Percentiles rank a stretch among this genome's conserved stretches.
These are phyloP conservation scores for Pachyrhizus erosus DNA, from an alignment of 306 rosid genomes.

Conservation along the genomic window DNA sequence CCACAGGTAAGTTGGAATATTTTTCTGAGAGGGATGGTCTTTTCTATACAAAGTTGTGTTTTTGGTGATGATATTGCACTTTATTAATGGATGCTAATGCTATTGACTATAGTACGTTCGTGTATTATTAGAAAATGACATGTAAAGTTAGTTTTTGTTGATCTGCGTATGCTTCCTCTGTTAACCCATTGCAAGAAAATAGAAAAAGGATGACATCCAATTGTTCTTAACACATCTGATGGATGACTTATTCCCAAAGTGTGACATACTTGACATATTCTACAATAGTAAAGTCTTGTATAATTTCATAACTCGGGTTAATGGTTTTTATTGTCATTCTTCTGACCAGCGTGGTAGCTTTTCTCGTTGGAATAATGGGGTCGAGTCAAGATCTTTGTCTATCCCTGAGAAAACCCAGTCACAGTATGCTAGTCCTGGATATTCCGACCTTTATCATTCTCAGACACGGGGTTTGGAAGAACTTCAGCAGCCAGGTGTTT, in stretches of 20 bases:
- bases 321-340: constrained; percentile 22
- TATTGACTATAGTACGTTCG: constrained; percentile 1
- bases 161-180: not conserved
- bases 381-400: constrained; percentile 42
- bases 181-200: not conserved
- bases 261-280: constrained; percentile 13
- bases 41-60: constrained; percentile 9
- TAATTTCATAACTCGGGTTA: not conserved
- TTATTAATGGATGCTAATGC: constrained; percentile 1
- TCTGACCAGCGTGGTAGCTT: constrained; percentile 41
- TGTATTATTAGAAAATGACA: not conserved
- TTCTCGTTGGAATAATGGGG: constrained; percentile 43
- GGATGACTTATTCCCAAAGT: not conserved
- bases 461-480: constrained; percentile 42
- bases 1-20: constrained; percentile 59
- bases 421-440: constrained; percentile 46
- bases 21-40: not conserved
- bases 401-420: constrained; percentile 41
- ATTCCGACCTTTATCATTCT: constrained; percentile 41
- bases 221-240: not conserved
- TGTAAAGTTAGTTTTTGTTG: not conserved
- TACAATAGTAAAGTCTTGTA: not conserved
- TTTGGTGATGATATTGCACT: constrained; percentile 1
- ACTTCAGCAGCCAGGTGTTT: constrained; percentile 46
- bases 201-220: not conserved